Conservation (phyloP, 2,329 filamentous ascomycete species). For the Graphiopsis chlorocephala region DNA sequence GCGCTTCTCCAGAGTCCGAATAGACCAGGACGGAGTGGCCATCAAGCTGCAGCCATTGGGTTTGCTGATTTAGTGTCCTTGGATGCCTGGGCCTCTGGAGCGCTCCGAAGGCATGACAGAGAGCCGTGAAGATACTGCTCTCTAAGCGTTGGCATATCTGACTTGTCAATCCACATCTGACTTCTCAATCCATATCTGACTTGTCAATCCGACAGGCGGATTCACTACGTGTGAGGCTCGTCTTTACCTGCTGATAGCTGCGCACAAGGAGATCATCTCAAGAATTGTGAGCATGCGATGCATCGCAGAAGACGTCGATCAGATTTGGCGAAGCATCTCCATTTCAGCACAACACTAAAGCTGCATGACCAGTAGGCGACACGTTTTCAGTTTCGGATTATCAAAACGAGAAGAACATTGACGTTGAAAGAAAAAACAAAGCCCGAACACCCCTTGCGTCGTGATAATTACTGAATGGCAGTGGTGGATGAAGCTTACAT, state of each 20-base stretch:
- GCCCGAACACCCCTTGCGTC: background rate
- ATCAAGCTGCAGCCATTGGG: background rate
- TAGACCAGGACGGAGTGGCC: background rate
- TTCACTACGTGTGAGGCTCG: background rate
- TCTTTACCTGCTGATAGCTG: background rate
- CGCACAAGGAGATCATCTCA: background rate
- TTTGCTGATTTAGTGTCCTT: background rate
- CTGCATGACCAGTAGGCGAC: background rate
- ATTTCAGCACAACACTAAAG: background rate
- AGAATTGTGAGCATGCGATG: background rate
- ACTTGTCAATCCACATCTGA: background rate
- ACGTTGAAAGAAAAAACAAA: background rate
- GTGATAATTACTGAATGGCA: background rate
- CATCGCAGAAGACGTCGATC: background rate
- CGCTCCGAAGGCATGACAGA: background rate
- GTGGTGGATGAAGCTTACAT: slow-evolving; percentile 1
- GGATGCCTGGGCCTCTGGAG: background rate
- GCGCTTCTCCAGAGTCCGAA: background rate
- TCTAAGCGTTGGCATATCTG: background rate
- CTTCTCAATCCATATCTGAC: no score
- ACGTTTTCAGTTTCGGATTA: background rate
- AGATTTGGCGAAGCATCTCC: background rate
- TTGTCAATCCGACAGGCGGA: background rate
- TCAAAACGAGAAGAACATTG: background rate
- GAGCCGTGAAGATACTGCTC: background rate